Base-by-base conservation (phyloP, 495 filamentous ascomycete genomes). In the Talaromyces ruber region DNA sequence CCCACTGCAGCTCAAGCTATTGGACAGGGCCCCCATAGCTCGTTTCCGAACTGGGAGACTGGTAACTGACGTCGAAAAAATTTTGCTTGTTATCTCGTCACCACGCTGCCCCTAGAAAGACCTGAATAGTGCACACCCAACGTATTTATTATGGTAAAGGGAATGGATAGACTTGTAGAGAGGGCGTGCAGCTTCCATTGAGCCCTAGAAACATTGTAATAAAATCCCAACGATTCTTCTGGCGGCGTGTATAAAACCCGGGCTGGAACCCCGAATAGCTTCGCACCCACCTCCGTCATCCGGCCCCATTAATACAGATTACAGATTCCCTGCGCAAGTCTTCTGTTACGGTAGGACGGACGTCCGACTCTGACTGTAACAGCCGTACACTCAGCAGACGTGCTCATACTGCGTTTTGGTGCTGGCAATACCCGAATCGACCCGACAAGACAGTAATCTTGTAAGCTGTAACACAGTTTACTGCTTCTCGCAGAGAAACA, bases 11-110 rank as follows among this genome's bases (percentile, higher is more conserved):
- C 54, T 57, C 2, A 25, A 6, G 7, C 24, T 3, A 30, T 57
- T 32, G 54, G 54, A 9, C n/a, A n/a, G 26, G 12, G 29, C 16
- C 29, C 26, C 26, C n/a, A 30, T 18, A 57, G 54, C 54, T 57
- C 54, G 26, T 57, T 57, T 57, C 54, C 54, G 29, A 57, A 32
- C 51, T 54, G 29, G 54, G 54, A 34, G 18, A 57, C 54, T 29
- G 28, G 54, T 14, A 21, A 18, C 54, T 57, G 54, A 57, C 26
- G 54, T 57, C 14, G 26, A 57, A 57, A 34, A 56, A 29, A 21
- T 52, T 55, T 29, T 55, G n/a, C 52, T 57, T 11, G 11, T 34
- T 14, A 28, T 26, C 51, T 14, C 11, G 51, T 54, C 26, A 22
- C 22, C 12, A 26, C 12, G 26, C 51, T 7, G 14, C 51, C 21